Conservation (phyloP, 2,329 filamentous ascomycete genomes). For the Raffaelea arxii region DNA sequence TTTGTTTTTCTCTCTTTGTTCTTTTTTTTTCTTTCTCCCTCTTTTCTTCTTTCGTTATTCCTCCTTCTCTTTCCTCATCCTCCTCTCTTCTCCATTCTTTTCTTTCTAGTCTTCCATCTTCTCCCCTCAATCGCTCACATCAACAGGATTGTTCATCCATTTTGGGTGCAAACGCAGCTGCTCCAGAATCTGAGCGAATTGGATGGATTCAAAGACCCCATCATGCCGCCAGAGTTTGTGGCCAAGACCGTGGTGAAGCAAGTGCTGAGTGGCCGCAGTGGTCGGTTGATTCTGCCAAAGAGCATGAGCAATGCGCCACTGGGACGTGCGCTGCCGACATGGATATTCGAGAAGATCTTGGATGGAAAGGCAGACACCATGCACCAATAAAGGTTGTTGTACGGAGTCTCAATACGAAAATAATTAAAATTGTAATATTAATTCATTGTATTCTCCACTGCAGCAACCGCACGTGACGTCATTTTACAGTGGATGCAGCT, state of each 20-base stretch:
- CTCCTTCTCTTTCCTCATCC: too few species aligned
- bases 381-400: too few species aligned
- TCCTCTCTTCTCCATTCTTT: neutral
- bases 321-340: constrained; percentile 39
- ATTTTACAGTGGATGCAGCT: too few species aligned
- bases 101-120: neutral
- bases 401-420: too few species aligned
- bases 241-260: constrained; percentile 53
- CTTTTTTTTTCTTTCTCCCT: neutral
- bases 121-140: too few species aligned
- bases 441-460: too few species aligned
- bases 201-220: constrained; percentile 49
- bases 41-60: neutral
- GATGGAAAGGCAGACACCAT: too few species aligned
- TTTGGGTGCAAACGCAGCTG: constrained; percentile 7
- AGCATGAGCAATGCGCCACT: constrained; percentile 29
- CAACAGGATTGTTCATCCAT: constrained; percentile 9
- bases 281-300: constrained; percentile 44
- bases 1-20: neutral
- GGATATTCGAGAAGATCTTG: constrained; percentile 6
- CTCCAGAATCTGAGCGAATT: constrained; percentile 43
- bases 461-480: too few species aligned
- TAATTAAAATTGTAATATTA: too few species aligned
- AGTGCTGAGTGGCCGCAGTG: constrained; percentile 47
- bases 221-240: constrained; percentile 51